Evolutionary conservation across 2,329 filamentous ascomycete species (phyloP), one percentile per base, ranked within the genome.

Genomic region (Colletotrichum tamarilloi): DNA sequence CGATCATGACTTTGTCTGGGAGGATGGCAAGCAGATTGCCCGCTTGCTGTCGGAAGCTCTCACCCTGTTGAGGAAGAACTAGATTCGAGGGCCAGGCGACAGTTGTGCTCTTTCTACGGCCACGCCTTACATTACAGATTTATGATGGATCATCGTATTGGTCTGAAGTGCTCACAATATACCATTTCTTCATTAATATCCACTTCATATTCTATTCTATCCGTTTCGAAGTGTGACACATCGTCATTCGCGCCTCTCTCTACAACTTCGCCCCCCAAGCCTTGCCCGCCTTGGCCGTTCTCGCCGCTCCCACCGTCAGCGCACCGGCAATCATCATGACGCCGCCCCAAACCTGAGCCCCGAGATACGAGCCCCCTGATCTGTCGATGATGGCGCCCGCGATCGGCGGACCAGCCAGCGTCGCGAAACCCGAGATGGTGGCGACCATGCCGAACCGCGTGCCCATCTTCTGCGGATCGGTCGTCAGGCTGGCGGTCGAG

Each of bases 1-100:
- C 5, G 84, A 84, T 49, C 93, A 95, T 80, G 89, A 94, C 80
- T 87, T 88, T 75, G 84, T 92, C 3, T 93, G 91, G 90, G 79
- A 88, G 78, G 85, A 89, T 71, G 92, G 92, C 19, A 79, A 79
- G 42, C 87, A 91, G 76, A 80, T 93, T 62, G 90, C 88, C 32
- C 82, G 82, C 64, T 80, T 89, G 22, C 79, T 89, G 55, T 76
- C 77, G n/a, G 76, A 80, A 64, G 78, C 80, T 22, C 58, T 74
- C n/a, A 49, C 35, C 9, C 42, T 62, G 42, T 52, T 74, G 38
- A 67, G 52, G 49, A 68, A 59, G 52, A 63, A 26, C 4, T 73
- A 19, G 42, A 32, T 22, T 7, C n/a, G 28, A 28, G 26, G 14
- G 32, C 11, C 24, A 28, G 53, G 11, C 49, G n/a, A 19, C 28